phyloP scores from a whole-genome alignment of 139 green algal genomes.

The Zygnema cylindricum region DNA sequence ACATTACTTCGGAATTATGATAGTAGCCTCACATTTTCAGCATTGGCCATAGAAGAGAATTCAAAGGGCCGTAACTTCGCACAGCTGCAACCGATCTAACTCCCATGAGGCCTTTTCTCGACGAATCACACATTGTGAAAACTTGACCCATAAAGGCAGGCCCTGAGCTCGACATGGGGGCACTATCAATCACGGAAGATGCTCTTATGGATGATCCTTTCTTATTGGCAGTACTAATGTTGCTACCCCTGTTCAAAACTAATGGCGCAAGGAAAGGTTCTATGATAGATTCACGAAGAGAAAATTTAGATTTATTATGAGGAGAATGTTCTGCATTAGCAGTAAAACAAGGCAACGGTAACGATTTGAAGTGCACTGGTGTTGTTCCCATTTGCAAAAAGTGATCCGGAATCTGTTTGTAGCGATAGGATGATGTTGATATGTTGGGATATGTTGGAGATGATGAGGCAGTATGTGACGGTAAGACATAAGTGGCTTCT shows the following conservation, averaged over 20 bases:
- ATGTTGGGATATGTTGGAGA: not conserved
- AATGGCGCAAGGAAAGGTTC: not conserved
- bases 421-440: not conserved
- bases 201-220: not conserved
- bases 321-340: too few species aligned
- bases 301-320: not conserved
- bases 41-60: not conserved
- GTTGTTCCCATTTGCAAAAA: not conserved
- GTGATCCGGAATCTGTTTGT: not conserved
- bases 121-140: constrained; percentile 22
- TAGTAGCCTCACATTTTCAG: not conserved
- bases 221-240: not conserved
- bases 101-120: constrained; percentile 6
- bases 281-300: not conserved
- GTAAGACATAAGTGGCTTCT: not conserved
- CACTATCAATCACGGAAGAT: not conserved
- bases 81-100: not conserved
- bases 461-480: not conserved
- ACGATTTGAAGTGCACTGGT: not conserved
- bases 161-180: not conserved
- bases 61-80: not conserved
- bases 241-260: not conserved
- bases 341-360: not conserved
- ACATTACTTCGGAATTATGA: too few species aligned
- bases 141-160: constrained; percentile 31